Evolutionary conservation across 257 asterid genomes (phyloP).

Genomic region (Solanum microdontum): DNA sequence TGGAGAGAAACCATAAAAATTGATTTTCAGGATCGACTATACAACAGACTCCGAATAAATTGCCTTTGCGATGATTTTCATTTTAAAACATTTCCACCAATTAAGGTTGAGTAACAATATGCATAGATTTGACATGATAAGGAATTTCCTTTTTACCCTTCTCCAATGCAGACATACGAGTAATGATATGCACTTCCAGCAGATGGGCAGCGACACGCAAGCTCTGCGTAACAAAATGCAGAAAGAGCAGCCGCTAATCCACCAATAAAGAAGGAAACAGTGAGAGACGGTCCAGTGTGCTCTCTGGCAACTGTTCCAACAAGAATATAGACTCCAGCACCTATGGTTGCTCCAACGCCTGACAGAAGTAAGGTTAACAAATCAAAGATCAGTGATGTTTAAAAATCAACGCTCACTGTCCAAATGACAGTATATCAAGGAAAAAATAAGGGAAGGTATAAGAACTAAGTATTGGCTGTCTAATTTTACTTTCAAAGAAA

Average conservation of each 20-base stretch:
- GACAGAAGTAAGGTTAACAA: neutral
- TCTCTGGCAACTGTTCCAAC: slow-evolving; percentile 97
- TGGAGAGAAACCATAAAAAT: neutral
- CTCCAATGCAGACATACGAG: slow-evolving; percentile 90
- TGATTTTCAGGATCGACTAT: neutral
- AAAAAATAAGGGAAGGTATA: neutral
- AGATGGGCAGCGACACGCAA: slow-evolving; percentile 91
- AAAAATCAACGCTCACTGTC: neutral
- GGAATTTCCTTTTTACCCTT: slow-evolving; percentile 41
- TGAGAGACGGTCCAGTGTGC: slow-evolving; percentile 89
- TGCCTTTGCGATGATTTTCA: neutral
- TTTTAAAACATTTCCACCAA: neutral
- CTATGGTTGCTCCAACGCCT: slow-evolving; percentile 96
- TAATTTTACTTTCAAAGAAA: neutral
- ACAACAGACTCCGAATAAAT: neutral
- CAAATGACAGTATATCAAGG: neutral
- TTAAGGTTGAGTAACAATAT: neutral
- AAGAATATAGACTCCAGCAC: slow-evolving; percentile 93
- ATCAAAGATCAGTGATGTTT: neutral
- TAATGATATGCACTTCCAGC: slow-evolving; percentile 99
- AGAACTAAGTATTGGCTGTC: neutral
- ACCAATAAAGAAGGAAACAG: slow-evolving; percentile 79
- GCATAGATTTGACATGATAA: neutral
- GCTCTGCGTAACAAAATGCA: slow-evolving; percentile 92
- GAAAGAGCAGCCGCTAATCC: slow-evolving; percentile 97